Conservation (phyloP, 1,284 basidiomycete species). For the Ganoderma multipileum region DNA sequence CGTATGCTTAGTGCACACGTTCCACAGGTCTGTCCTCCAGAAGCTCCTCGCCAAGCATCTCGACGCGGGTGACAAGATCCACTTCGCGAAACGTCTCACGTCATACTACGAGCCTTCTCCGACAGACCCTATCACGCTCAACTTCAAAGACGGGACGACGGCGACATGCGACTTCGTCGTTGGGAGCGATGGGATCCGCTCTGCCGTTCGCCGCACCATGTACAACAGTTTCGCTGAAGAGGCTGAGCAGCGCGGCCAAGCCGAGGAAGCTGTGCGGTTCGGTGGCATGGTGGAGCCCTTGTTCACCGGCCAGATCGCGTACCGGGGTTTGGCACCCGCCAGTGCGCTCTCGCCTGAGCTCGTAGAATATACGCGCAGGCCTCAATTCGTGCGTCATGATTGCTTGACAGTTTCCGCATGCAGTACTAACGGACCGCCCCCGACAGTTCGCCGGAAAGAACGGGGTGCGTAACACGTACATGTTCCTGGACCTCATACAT, state of each 20-base stretch:
- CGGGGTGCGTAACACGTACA: not conserved
- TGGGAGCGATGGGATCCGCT: constrained; percentile 58
- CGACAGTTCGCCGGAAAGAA: constrained; percentile 11
- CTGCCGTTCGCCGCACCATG: constrained; percentile 40
- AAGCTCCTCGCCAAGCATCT: not conserved
- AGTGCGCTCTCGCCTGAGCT: constrained; percentile 2
- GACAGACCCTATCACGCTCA: constrained; percentile 42
- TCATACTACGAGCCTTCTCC: constrained; percentile 47
- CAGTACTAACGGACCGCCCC: too few relatives aligned
- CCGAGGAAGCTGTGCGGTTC: constrained; percentile 3
- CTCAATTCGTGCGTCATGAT: not conserved
- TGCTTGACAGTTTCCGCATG: too few relatives aligned
- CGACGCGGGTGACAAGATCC: constrained; percentile 27
- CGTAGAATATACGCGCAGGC: not conserved
- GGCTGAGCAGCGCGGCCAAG: constrained; percentile 24
- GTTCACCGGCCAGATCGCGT: constrained; percentile 7
- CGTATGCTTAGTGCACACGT: constrained; percentile 5
- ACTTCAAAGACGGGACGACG: constrained; percentile 56
- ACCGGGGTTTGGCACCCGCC: constrained; percentile 8
- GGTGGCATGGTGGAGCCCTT: not conserved
- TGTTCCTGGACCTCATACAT: too few relatives aligned
- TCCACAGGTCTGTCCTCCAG: constrained; percentile 4
- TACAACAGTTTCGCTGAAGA: constrained; percentile 22
- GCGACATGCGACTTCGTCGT: constrained; percentile 56
- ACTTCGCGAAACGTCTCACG: constrained; percentile 55